Evolutionary conservation across 805 yeast genomes (phyloP).

Genomic region (Candida caryicola): DNA sequence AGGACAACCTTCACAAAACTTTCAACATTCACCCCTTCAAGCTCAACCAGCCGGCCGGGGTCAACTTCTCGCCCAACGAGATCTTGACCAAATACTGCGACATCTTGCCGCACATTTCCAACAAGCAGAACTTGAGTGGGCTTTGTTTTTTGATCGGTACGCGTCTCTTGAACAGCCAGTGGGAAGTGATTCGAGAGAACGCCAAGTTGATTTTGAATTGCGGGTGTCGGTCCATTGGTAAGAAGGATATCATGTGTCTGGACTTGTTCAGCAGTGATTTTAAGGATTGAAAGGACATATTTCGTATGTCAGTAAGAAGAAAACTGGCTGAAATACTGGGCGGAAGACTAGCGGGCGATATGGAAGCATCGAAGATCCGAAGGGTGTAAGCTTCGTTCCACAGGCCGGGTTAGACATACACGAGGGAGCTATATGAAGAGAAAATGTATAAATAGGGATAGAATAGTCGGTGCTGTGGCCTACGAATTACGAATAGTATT

Average conservation of each 20-base stretch:
- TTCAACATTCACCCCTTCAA: constrained; percentile 23
- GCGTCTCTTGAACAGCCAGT: constrained; percentile 35
- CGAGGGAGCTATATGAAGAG: background rate
- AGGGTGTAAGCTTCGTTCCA: too few relatives aligned
- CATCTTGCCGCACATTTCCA: constrained; percentile 28
- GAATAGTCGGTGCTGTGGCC: too few relatives aligned
- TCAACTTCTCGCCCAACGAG: constrained; percentile 22
- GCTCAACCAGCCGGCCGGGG: constrained; percentile 9
- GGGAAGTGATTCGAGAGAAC: constrained; percentile 42
- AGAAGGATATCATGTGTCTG: constrained; percentile 30
- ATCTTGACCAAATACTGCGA: constrained; percentile 33
- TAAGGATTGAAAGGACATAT: constrained; percentile 6
- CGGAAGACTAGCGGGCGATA: background rate
- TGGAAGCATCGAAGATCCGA: background rate
- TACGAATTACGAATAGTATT: too few relatives aligned
- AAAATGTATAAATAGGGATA: background rate
- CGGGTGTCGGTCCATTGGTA: constrained; percentile 41
- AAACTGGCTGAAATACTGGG: background rate
- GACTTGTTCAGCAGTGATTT: constrained; percentile 31
- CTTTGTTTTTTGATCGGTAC: constrained; percentile 41
- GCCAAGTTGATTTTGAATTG: constrained; percentile 42
- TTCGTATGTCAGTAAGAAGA: too few relatives aligned
- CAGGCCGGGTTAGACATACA: too few relatives aligned
- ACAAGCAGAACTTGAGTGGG: constrained; percentile 40
- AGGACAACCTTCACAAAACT: constrained; percentile 21